Evolutionary conservation across 2,329 filamentous ascomycete genomes (phyloP).

Genomic region (Fusarium sterilihyphosum): DNA sequence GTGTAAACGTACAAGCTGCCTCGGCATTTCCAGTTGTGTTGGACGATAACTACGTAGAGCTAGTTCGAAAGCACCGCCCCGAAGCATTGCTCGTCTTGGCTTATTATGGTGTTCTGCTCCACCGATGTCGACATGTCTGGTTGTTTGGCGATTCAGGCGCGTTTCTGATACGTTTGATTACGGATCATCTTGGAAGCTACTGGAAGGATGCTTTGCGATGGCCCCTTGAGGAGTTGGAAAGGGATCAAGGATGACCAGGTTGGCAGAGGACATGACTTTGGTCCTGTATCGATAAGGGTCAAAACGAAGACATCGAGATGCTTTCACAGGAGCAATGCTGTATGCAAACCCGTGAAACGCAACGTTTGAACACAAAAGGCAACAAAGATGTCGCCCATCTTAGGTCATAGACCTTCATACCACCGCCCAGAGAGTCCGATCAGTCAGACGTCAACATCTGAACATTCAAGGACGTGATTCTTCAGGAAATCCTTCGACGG

Average conservation of each 20-base stretch:
- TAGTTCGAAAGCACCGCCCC: slow-evolving; percentile 49
- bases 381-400: too few relatives aligned
- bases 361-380: neutral
- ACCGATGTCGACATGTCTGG: slow-evolving; percentile 53
- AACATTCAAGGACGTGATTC: neutral
- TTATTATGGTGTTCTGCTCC: slow-evolving; percentile 60
- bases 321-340: neutral
- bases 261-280: neutral
- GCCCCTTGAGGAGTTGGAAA: slow-evolving; percentile 47
- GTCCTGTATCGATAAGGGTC: too few relatives aligned
- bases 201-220: slow-evolving; percentile 49
- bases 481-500: neutral
- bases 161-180: slow-evolving; percentile 46
- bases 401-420: neutral
- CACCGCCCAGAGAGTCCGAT: neutral
- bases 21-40: slow-evolving; percentile 48
- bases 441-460: neutral
- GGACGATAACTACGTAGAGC: slow-evolving; percentile 47
- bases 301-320: neutral
- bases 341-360: neutral
- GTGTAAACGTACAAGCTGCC: slow-evolving; percentile 44
- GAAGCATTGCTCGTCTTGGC: slow-evolving; percentile 59
- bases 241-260: slow-evolving; percentile 37
- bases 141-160: slow-evolving; percentile 50
- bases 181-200: slow-evolving; percentile 46